These are phyloP conservation scores for Podila minutissima DNA, from an alignment of 192 early-diverging fungal species.

Conservation along the genomic window DNA sequence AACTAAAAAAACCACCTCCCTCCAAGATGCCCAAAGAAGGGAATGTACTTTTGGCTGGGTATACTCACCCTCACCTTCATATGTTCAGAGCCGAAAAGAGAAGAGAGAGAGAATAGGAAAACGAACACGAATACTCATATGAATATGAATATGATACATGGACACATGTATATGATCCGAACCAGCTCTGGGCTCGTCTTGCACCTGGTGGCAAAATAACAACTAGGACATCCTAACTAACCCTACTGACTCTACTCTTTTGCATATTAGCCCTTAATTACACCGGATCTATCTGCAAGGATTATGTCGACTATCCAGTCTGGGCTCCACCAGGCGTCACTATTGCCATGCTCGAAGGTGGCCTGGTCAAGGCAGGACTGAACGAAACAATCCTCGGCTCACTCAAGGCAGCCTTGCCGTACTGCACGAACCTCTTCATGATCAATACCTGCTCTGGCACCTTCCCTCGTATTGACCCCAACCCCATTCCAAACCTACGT, in stretches of 20 bases:
- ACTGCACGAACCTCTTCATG: conserved; percentile 20
- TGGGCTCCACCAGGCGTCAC: conserved; percentile 14
- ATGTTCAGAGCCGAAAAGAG: no score
- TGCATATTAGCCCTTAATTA: conserved; percentile 12
- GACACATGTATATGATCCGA: no score
- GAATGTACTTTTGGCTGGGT: no score
- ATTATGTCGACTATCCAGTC: conserved; percentile 29
- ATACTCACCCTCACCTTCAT: no score
- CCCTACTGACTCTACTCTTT: neutral
- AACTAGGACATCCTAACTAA: neutral
- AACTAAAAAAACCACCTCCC: no score
- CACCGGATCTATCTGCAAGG: conserved; percentile 17
- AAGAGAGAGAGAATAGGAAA: no score
- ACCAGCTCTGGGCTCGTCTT: neutral
- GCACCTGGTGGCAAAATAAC: neutral
- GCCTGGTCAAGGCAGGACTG: neutral
- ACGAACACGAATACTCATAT: no score
- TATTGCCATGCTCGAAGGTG: conserved; percentile 7
- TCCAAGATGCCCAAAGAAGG: no score
- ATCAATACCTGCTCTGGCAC: conserved; percentile 21
- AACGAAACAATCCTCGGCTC: neutral
- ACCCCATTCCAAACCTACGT: neutral
- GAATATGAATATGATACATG: no score
- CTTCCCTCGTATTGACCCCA: conserved; percentile 23
- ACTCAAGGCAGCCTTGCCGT: neutral